Base-by-base conservation (phyloP, 495 filamentous ascomycete genomes). In the Daldinia decipiens region DNA sequence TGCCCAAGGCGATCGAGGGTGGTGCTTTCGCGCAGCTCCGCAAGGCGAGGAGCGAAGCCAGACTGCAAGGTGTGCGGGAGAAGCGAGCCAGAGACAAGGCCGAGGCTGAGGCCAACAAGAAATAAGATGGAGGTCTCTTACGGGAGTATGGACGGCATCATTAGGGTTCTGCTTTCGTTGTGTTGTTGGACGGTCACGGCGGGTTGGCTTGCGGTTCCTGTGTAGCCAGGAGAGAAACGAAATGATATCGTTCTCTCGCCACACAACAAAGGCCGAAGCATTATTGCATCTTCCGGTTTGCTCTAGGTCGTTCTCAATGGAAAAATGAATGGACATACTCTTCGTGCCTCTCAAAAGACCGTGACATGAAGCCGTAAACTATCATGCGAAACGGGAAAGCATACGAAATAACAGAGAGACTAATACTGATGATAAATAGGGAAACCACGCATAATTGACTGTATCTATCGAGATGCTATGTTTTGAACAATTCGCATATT, bases 81-180 rank as follows among this genome's bases (percentile, higher is more conserved):
- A 98, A 98, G 93, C 89, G 95, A 77, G 90, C 87, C 62, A 91
- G 90, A 89, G 91, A 89, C 66, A 97, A 97, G 92, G 93, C 91
- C 75, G 96, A 96, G 84, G 92, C 90, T 67, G 87, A 87, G 80
- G 89, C 89, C 76, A 89, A 90, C 78, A 90, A 89, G 88, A 98
- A 99, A 91, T 98, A 96, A 96, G 87, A 84, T 82, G 81, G 65
- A 71, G 32, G 66, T 43, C 38, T 65, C 75, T 71, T 71, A 74
- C 73, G 70, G 75, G 75, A 77, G 75, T 77, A 75, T 65, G 75
- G 75, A 76, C 73, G 75, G 73, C 73, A 75, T 77, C 67, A 62
- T 73, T 67, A 81, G 79, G 80, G 76, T 81, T 80, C 78, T 83
- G 81, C 81, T 82, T 79, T 82, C 75, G 76, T 76, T 74, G 62